phyloP scores from a whole-genome alignment of 495 filamentous ascomycete species.

The Elaphomyces granulatus region DNA sequence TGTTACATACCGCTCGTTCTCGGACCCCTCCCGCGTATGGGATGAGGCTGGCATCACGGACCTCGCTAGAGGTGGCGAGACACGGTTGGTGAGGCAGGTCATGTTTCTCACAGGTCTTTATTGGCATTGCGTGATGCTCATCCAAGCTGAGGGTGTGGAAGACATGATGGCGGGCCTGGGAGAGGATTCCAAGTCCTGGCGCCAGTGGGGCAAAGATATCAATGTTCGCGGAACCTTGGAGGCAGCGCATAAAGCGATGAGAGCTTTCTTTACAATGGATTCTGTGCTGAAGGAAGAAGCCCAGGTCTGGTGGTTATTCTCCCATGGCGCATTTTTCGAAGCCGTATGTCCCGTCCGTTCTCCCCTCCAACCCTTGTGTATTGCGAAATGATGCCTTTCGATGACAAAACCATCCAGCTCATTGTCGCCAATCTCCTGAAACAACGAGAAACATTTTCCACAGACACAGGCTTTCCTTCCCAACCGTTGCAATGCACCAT shows the following conservation, averaged over 20 bases:
- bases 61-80: slow-evolving; percentile 35
- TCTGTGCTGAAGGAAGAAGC: slow-evolving; percentile 47
- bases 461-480: too few relatives aligned
- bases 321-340: slow-evolving; percentile 57
- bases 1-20: slow-evolving; percentile 47
- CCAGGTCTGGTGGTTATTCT: slow-evolving; percentile 64
- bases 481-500: slow-evolving; percentile 9
- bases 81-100: slow-evolving; percentile 46
- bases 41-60: slow-evolving; percentile 36
- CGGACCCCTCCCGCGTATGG: slow-evolving; percentile 45
- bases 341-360: slow-evolving; percentile 33
- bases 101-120: slow-evolving; percentile 58
- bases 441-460: slow-evolving; percentile 1
- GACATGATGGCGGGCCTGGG: slow-evolving; percentile 18
- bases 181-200: slow-evolving; percentile 12
- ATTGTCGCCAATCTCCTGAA: slow-evolving; percentile 15
- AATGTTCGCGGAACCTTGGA: slow-evolving; percentile 52
- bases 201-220: slow-evolving; percentile 14
- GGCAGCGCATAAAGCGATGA: slow-evolving; percentile 49
- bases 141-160: slow-evolving; percentile 45
- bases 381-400: too few relatives aligned
- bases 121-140: slow-evolving; percentile 59
- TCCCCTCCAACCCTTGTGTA: too few relatives aligned
- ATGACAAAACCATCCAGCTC: slow-evolving; percentile 5
- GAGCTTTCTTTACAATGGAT: slow-evolving; percentile 51